Evolutionary conservation across 2,329 filamentous ascomycete genomes (phyloP), one percentile per base, ranked within the genome.

Genomic region (Arthrocladium fulminans): DNA sequence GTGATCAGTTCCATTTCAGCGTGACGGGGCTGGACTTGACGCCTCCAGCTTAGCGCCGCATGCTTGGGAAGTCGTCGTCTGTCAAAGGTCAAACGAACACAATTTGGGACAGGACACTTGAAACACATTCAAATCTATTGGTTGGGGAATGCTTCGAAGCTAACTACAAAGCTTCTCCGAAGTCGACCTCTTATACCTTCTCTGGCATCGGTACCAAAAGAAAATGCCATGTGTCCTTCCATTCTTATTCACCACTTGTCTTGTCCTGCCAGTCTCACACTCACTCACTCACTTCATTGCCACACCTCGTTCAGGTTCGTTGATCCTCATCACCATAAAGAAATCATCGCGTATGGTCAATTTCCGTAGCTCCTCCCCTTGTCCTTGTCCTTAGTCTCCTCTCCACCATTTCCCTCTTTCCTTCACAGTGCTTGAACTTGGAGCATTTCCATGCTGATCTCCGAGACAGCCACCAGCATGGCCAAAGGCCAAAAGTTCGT

Each of bases 11-110:
- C 60, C 72, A 73, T 54, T 60, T 83, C 48, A 75, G 67, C 0
- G 79, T 82, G 2, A 73, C 80, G 45, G 79, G 79, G 0, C 57
- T 83, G 57, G 77, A 81, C 60, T 57, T 83, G 41, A 72, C 68
- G 47, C 79, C 79, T 4, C 78, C 78, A n/a, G 75, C 77, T 13
- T 73, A 47, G 32, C 5, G 6, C 2, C 10, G 39, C 24, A 42
- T 10, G 12, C n/a, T n/a, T n/a, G 3, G 32, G n/a, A 35, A 15
- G 3, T 35, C 10, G 19, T 17, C n/a, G 32, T 35, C 32, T 15
- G 32, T 12, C 6, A 3, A 35, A 35, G 6, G 32, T 6, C 29
- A 7, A 20, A 8, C 13, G 34, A 38, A 38, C 34, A n/a, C n/a
- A 23, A 41, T 24, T 25, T 24, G 12, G 39, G 22, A 41, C 20